Percentiles rank a stretch among this genome's conserved stretches.
Conservation (phyloP, 345 rosid species). For the Pistacia integerrima region DNA sequence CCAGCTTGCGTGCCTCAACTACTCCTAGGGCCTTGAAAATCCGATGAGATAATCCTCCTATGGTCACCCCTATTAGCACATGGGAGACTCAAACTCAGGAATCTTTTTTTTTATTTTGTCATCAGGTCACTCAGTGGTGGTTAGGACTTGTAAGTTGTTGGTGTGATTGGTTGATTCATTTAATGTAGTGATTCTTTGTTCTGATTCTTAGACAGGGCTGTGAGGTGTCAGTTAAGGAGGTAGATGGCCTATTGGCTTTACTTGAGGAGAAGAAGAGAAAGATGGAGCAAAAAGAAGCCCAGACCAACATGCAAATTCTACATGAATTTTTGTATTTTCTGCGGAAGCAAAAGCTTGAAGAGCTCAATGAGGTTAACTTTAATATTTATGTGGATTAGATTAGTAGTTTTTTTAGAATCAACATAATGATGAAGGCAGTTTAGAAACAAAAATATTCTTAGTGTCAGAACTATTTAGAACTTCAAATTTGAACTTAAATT, state of each 20-base stretch:
- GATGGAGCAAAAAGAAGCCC: constrained; percentile 45
- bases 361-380: constrained; percentile 39
- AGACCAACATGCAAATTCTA: constrained; percentile 41
- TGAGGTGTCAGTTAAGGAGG: constrained; percentile 44
- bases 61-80: too few relatives aligned
- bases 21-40: too few relatives aligned
- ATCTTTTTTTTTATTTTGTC: too few relatives aligned
- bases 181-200: constrained; percentile 21
- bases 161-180: neutral
- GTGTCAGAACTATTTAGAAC: neutral
- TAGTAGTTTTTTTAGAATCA: neutral
- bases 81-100: too few relatives aligned
- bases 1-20: too few relatives aligned
- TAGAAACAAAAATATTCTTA: neutral
- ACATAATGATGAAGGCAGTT: neutral
- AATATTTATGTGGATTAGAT: neutral
- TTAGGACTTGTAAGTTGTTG: neutral
- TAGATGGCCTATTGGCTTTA: constrained; percentile 38
- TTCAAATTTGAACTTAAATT: neutral
- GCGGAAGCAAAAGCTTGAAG: constrained; percentile 43
- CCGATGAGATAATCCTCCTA: too few relatives aligned
- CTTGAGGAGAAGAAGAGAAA: constrained; percentile 43
- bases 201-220: constrained; percentile 48
- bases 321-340: constrained; percentile 40
- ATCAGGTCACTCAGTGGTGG: too few relatives aligned